A percentile compares a stretch with the other conserved stretches of the same genome.
Conservation (phyloP, 495 filamentous ascomycete genomes). For the Penicillium mononematosum region DNA sequence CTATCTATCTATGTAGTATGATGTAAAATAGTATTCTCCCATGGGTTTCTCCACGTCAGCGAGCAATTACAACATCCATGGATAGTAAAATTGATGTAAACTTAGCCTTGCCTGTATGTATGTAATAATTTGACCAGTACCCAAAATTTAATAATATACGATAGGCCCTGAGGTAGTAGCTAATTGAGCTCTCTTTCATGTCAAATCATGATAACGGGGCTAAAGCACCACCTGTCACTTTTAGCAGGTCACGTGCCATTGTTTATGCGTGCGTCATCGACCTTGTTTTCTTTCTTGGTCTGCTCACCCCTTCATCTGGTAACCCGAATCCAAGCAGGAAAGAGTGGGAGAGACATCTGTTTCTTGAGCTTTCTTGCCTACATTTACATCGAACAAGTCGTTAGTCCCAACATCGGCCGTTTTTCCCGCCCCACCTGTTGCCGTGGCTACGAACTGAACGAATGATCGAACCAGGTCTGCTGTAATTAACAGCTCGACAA, state of each 20-base stretch:
- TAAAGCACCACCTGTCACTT: not conserved
- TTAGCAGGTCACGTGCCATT: slow-evolving; percentile 16
- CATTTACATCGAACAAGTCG: not conserved
- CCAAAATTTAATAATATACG: no score
- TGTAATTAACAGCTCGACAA: slow-evolving; percentile 29
- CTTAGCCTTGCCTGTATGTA: no score
- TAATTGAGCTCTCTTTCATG: no score
- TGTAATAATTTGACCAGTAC: no score
- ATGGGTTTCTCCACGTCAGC: no score
- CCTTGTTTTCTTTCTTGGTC: slow-evolving; percentile 1
- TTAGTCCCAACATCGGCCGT: not conserved
- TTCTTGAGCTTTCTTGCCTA: not conserved
- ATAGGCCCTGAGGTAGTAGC: no score
- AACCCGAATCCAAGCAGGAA: not conserved
- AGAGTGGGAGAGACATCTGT: not conserved
- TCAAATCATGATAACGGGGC: not conserved
- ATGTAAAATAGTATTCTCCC: no score
- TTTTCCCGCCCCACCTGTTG: slow-evolving; percentile 35
- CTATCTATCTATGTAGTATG: no score
- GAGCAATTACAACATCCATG: no score
- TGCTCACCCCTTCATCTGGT: not conserved
- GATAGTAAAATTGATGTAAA: no score
- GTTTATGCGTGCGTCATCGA: slow-evolving; percentile 24
- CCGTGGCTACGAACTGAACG: slow-evolving; percentile 37
- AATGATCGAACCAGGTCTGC: slow-evolving; percentile 23